Conservation (phyloP, 139 green algal genomes). For the Choricystis sp. region DNA sequence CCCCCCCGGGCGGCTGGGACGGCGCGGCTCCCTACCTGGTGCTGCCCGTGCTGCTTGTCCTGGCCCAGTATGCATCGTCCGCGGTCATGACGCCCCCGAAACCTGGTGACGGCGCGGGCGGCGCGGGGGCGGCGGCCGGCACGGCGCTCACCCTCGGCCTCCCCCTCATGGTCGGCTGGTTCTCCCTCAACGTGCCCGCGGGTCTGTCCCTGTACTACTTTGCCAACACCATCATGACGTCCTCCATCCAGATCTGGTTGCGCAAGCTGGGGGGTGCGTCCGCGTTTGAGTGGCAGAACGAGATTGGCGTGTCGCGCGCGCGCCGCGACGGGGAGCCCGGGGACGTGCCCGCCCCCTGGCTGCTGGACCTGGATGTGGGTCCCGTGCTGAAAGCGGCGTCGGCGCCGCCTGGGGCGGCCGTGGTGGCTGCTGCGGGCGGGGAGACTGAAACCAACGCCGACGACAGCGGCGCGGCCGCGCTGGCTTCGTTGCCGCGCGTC, state of each 20-base stretch:
- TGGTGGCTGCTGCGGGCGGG: too few species aligned
- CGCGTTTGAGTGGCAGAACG: neutral
- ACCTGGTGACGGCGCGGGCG: neutral
- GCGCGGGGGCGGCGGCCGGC: neutral
- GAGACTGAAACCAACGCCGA: neutral
- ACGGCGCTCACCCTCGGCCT: constrained; percentile 23
- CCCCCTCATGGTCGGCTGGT: constrained; percentile 79
- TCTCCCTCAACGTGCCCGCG: constrained; percentile 69
- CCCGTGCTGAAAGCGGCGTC: too few species aligned
- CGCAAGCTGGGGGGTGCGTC: constrained; percentile 63
- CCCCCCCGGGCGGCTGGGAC: constrained; percentile 83
- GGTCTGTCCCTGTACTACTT: constrained; percentile 86
- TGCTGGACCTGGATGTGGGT: neutral
- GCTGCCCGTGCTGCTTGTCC: constrained; percentile 73
- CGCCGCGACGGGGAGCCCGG: too few species aligned
- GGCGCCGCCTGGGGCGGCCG: too few species aligned
- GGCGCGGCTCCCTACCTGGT: constrained; percentile 65
- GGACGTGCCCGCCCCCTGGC: neutral
- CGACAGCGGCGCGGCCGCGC: too few species aligned
- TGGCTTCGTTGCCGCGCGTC: neutral
- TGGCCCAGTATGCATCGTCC: constrained; percentile 24
- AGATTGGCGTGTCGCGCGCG: neutral
- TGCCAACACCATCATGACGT: constrained; percentile 62
- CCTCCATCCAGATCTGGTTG: constrained; percentile 44
- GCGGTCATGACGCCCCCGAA: constrained; percentile 24